Evolutionary conservation across 805 yeast species (phyloP), one percentile per base, ranked within the genome.

Genomic region (Wickerhamiella slavikovae): DNA sequence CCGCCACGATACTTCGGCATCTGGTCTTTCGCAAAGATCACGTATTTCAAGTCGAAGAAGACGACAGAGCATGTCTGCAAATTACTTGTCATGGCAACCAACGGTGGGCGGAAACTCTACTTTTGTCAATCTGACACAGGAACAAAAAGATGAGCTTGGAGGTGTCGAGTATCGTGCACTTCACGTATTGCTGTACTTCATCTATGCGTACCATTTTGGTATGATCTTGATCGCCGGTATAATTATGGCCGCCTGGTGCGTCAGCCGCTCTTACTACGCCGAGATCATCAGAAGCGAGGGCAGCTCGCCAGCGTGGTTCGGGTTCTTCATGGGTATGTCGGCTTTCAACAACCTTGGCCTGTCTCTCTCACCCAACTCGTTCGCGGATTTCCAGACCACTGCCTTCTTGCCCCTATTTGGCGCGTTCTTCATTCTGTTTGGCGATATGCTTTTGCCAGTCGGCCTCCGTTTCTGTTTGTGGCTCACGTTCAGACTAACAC

Each of bases 111-210:
- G 95, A 49, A 89, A 89, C 51, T 85, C 96, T 0, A 73, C 83
- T 1, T 89, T 89, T 57, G 75, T 80, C 2, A 75, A 75, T 11
- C 51, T 89, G 25, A 68, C 79, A 3, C 78, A 71, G 22, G 71
- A 64, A 15, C 96, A 89, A 49, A 82, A 79, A 43, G 91, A 77
- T 35, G 99, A 89, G 48, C 55, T 89, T 22, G 99, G 98, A 22
- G 99, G 98, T 29, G 94, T 89, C 11, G 99, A 89, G 46, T 89
- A 89, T 48, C 64, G 95, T 25, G 80, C 99, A 0, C 62, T 78
- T 34, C 80, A 80, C 44, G 54, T 82, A 7, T 54, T 89, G 33
- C 29, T 42, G 8, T 68, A 75, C 34, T 64, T 65, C 38, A 64
- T 85, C 26, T 51, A 85, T 10, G 46, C 68, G 1, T 34, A 49